Percentiles rank a stretch among this genome's conserved stretches.
phyloP scores from a whole-genome alignment of 73 alveolate species.

The Tetrahymena malaccensis region DNA sequence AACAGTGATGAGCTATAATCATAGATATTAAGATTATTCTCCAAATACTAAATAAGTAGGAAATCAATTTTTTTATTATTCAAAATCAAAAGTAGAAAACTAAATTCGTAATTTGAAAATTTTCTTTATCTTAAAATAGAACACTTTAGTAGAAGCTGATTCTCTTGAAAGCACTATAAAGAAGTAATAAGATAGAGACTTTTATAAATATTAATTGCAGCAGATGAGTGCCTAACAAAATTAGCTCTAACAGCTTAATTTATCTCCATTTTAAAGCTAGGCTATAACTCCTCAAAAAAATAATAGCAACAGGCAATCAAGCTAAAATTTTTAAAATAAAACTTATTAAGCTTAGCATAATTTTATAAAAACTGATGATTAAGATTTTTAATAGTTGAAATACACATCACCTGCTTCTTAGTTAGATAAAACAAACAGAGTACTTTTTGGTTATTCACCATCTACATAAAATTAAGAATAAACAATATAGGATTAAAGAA shows the following conservation, averaged over 20 bases:
- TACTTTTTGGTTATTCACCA: background rate
- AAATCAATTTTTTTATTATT: too few species aligned
- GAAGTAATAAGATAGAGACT: background rate
- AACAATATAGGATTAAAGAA: background rate
- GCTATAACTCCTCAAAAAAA: background rate
- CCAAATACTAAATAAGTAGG: background rate
- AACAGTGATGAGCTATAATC: background rate
- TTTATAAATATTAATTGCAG: background rate
- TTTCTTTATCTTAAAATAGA: background rate
- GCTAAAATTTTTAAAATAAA: background rate
- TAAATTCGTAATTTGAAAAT: background rate
- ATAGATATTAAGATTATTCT: background rate
- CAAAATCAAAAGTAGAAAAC: background rate
- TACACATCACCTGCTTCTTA: background rate
- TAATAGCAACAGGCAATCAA: background rate
- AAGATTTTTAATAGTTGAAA: background rate
- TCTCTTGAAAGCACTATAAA: background rate
- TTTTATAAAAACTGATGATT: background rate
- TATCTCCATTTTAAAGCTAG: background rate
- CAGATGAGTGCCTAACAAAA: background rate
- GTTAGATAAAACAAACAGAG: background rate
- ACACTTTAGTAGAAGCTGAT: background rate
- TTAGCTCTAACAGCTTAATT: background rate
- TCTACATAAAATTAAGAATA: background rate
- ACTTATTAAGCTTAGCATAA: background rate